Evolutionary conservation across 2,329 filamentous ascomycete species (phyloP).

Genomic region (Botrytis paeoniae): DNA sequence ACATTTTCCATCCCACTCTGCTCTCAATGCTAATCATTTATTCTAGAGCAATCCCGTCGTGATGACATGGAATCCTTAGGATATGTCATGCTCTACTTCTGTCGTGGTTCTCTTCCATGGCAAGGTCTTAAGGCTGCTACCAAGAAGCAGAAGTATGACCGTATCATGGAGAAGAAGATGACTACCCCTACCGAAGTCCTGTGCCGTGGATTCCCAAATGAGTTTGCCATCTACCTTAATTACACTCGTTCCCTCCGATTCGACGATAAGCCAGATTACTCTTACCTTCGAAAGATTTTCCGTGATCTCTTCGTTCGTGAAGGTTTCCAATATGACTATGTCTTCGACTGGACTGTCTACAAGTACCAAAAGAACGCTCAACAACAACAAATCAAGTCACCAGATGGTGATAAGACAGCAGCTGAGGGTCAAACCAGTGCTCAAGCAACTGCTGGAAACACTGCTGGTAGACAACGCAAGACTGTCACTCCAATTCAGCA

Average conservation of each 20-base stretch:
- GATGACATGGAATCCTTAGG: conserved; percentile 99
- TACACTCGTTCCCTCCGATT: conserved; percentile 98
- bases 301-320: conserved; percentile 97
- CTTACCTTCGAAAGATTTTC: conserved; percentile 99
- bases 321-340: conserved; percentile 99
- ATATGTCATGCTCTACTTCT: conserved; percentile 99
- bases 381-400: conserved; percentile 53
- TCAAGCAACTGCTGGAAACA: conserved; percentile 66
- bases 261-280: conserved; percentile 99
- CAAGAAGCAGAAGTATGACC: conserved; percentile 99
- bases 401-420: conserved; percentile 40
- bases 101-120: conserved; percentile 97
- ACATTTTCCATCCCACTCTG: neutral
- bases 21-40: conserved; percentile 33
- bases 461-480: conserved; percentile 72
- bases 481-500: conserved; percentile 47
- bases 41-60: conserved; percentile 88
- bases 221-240: conserved; percentile 99
- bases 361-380: conserved; percentile 98
- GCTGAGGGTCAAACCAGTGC: conserved; percentile 69
- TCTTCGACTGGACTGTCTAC: conserved; percentile 99
- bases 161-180: conserved; percentile 99
- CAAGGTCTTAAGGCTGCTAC: conserved; percentile 97
- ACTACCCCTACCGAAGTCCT: conserved; percentile 97
- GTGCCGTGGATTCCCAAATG: conserved; percentile 98